A percentile compares a stretch with the other conserved stretches of the same genome.
Conservation (phyloP, 306 rosid genomes). For the Cicer judaicum region DNA sequence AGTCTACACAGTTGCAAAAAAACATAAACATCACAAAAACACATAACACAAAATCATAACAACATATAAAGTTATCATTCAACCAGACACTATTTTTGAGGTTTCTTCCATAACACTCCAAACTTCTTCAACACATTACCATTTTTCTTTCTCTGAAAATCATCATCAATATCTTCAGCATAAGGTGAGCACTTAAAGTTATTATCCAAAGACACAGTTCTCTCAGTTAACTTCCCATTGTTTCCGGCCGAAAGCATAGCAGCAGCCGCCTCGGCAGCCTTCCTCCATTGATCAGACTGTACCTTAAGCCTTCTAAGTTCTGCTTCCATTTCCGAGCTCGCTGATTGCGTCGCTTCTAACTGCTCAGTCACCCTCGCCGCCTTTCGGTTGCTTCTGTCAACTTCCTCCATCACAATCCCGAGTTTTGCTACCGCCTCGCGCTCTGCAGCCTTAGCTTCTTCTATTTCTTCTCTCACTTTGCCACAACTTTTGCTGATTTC, state of each 20-base stretch:
- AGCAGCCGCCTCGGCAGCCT: slow-evolving; percentile 98
- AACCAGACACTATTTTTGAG: slow-evolving; percentile 62
- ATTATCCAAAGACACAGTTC: slow-evolving; percentile 74
- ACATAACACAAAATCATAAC: slow-evolving; percentile 29
- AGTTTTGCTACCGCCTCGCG: slow-evolving; percentile 70
- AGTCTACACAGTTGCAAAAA: slow-evolving; percentile 32
- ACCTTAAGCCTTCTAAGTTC: slow-evolving; percentile 86
- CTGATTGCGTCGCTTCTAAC: slow-evolving; percentile 77
- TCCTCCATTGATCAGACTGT: slow-evolving; percentile 96
- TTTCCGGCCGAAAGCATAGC: slow-evolving; percentile 86
- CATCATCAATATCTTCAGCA: slow-evolving; percentile 75
- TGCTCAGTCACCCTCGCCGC: slow-evolving; percentile 76
- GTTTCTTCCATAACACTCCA: slow-evolving; percentile 97
- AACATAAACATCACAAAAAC: slow-evolving; percentile 24
- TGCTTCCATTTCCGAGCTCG: slow-evolving; percentile 73
- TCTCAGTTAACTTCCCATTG: slow-evolving; percentile 77
- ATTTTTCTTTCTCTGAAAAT: slow-evolving; percentile 85
- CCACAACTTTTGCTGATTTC: slow-evolving; percentile 61
- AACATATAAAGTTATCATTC: neutral
- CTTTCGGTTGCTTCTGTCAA: slow-evolving; percentile 67
- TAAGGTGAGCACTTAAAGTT: slow-evolving; percentile 69
- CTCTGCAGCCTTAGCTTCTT: slow-evolving; percentile 63
- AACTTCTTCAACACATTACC: slow-evolving; percentile 96
- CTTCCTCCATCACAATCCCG: slow-evolving; percentile 79
- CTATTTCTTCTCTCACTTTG: slow-evolving; percentile 56